Conservation (phyloP, 1,284 basidiomycete species). For the Vanrija pseudolonga region DNA sequence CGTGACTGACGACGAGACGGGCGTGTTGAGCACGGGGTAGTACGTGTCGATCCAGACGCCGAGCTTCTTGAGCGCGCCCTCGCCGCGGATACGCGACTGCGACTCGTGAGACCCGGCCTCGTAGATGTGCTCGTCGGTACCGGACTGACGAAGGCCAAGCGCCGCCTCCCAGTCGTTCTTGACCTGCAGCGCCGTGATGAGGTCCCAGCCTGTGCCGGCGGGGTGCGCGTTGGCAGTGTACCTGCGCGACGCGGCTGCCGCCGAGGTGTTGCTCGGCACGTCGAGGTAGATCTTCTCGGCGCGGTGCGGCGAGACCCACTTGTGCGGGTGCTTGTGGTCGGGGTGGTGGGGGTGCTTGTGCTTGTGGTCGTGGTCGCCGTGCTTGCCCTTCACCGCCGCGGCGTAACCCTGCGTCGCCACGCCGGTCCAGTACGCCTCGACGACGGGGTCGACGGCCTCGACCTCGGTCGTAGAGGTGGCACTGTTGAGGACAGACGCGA, state of each 20-base stretch:
- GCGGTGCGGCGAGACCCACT: conserved; percentile 25
- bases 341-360: neutral
- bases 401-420: conserved; percentile 15
- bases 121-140: conserved; percentile 41
- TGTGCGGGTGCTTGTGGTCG: neutral
- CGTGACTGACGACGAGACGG: conserved; percentile 54
- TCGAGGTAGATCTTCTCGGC: conserved; percentile 46
- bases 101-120: conserved; percentile 42
- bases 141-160: conserved; percentile 41
- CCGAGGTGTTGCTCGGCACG: conserved; percentile 42
- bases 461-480: neutral
- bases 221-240: conserved; percentile 45
- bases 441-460: neutral
- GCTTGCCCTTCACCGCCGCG: neutral
- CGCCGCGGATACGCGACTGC: conserved; percentile 33
- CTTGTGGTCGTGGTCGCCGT: neutral
- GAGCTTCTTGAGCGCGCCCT: conserved; percentile 14
- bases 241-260: conserved; percentile 29
- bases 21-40: conserved; percentile 76
- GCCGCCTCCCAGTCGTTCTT: conserved; percentile 48
- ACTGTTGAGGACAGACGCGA: neutral
- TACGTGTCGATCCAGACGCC: conserved; percentile 56
- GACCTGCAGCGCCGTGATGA: conserved; percentile 42
- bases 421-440: conserved; percentile 13
- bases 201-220: conserved; percentile 47